Conservation (phyloP, 2,329 filamentous ascomycete species). For the Fusarium sp. region DNA sequence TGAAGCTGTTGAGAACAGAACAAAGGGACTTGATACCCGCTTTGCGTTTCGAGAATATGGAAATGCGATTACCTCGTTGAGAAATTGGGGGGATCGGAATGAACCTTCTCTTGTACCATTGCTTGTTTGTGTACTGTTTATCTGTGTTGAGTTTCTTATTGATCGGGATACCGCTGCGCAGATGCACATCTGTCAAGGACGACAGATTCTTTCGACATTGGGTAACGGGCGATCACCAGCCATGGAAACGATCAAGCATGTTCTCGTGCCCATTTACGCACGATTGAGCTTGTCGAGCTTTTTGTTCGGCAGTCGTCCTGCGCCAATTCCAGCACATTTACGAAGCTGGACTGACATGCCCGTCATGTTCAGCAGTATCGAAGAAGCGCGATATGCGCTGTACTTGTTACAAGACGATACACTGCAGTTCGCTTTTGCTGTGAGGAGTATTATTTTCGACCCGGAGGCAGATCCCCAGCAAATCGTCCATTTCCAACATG, state of each 20-base stretch:
- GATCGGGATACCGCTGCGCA: conserved; percentile 60
- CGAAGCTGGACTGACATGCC: conserved; percentile 49
- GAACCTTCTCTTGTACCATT: conserved; percentile 50
- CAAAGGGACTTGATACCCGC: conserved; percentile 34
- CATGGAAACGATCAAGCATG: conserved; percentile 53
- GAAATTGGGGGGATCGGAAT: conserved; percentile 51
- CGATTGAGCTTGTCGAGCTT: conserved; percentile 56
- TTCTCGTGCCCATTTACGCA: conserved; percentile 58
- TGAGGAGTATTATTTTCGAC: conserved; percentile 43
- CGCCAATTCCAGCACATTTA: conserved; percentile 51
- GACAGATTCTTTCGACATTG: conserved; percentile 55
- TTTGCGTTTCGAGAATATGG: conserved; percentile 56
- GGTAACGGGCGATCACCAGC: conserved; percentile 44
- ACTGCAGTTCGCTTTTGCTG: conserved; percentile 51
- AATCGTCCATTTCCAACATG: conserved; percentile 42
- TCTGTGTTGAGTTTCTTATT: conserved; percentile 65
- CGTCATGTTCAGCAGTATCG: conserved; percentile 49
- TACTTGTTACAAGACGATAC: conserved; percentile 56
- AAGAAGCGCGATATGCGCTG: conserved; percentile 48
- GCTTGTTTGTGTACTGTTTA: conserved; percentile 62
- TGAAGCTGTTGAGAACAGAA: conserved; percentile 47
- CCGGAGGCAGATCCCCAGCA: conserved; percentile 41
- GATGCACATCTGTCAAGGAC: conserved; percentile 58
- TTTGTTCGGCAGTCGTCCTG: conserved; percentile 54
- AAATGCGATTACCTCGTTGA: conserved; percentile 58